Evolutionary conservation across 768 basidiomycete genomes (phyloP), one percentile per base, ranked within the genome.

Genomic region (Naganishia randhawae): DNA sequence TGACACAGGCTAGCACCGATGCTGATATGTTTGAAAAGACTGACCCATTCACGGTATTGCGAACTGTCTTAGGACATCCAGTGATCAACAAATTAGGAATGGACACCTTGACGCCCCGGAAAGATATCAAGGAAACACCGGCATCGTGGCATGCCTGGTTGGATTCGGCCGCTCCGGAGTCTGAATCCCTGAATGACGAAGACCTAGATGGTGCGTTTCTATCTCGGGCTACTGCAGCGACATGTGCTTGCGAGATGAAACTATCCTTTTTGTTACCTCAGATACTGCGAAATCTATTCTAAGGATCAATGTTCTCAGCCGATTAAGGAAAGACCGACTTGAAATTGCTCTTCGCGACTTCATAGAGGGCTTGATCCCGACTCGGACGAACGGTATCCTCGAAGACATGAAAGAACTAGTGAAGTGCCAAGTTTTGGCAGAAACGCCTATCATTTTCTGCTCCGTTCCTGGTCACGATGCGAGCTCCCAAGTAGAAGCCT

Each of bases 381-480:
- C 37, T 4, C 8, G 27, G 27, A 39, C 37, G 16, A 29, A 61
- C 27, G 27, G n/a, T 22, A 22, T 39, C 1, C 14, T 29, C 13
- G 35, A 42, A 27, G 57, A 61, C 22, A 41, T 61, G 57, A 39
- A 61, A 29, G 11, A 13, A 14, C 29, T 61, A 9, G 37, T 61
- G n/a, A 22, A 22, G 29, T 25, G 27, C 7, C 35, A 61, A 22
- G 57, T 61, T 29, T 8, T 14, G n/a, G 57, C 57, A n/a, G 27
- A 85, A 3, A 91, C 91, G 0, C 94, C 96, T 1, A 82, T 98
- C 29, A 90, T 92, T 3, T 83, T 99, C 55, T 86, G 93, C 33
- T 97, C 95, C 7, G 92, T 99, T 3, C 87, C 91, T 2, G 96
- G 96, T 17, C 95, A 96, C 75, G 96, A 99, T 77, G 96, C 96